Base-by-base conservation (phyloP, 2,329 filamentous ascomycete genomes). In the Diatrype stigma region DNA sequence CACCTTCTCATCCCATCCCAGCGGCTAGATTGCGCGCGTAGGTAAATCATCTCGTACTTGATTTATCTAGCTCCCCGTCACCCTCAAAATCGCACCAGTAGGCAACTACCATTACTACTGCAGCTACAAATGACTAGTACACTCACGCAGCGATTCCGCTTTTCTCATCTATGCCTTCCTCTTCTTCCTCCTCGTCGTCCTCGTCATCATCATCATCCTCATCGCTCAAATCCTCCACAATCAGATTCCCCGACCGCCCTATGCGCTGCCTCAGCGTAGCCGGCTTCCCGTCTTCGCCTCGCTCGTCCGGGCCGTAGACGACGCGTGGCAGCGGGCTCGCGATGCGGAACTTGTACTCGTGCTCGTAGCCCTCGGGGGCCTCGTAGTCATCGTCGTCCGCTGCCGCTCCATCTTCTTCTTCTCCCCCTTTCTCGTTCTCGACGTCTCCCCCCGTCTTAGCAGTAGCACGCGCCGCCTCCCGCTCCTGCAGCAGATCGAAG, bases 281-380 rank as follows among this genome's bases (percentile, higher is more conserved):
- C 0, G 26, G 26, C 26, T 30, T 30, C 26, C 26, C 26, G 26
- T 80, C 80, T 35, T 75, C 73, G 49, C 84, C 82, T 5, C 79
- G 80, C 37, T 76, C 73, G 49, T 84, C 82, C 5, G 92, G 73
- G 54, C 87, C 85, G 67, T 89, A 93, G 30, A 94, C 89, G 52
- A 86, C 82, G 47, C 94, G 78, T 6, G 94, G 94, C 78, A 99
- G 84, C 0, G 90, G 86, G 23, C 87, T 89, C 2, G 93, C 90
- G 42, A 99, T 82, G 51, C 81, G 81, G 70, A 99, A 99, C n/a
- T 73, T 73, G 71, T 94, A 99, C 60, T 85, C 76, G 67, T 97
- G 92, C 58, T 85, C 76, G 65, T 94, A 97, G 12, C 73, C 81
- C 21, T 78, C 73, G 0, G 90, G 90, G 59, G 58, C 28, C 32